phyloP scores from a whole-genome alignment of 2,329 filamentous ascomycete species.

The Dothiorella sarmentorum region DNA sequence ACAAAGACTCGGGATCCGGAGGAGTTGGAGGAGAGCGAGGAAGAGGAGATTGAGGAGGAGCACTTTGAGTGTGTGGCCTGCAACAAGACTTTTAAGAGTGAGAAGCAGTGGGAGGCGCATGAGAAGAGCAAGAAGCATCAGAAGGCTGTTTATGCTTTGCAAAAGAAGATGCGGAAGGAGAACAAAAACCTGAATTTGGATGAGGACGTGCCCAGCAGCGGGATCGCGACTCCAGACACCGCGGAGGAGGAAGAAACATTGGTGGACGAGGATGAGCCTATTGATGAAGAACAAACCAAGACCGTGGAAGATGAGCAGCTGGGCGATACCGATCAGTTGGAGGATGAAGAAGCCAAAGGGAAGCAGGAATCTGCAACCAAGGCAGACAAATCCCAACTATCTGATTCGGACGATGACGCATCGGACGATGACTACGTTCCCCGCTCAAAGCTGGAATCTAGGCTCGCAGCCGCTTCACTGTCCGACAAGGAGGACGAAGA shows the following conservation, averaged over 20 bases:
- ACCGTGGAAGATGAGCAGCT: conserved; percentile 20
- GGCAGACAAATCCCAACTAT: not conserved
- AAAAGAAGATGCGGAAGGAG: conserved; percentile 78
- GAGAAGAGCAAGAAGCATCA: conserved; percentile 96
- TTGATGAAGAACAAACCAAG: not conserved
- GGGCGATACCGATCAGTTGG: conserved; percentile 32
- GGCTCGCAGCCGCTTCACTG: conserved; percentile 26
- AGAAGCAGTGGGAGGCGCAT: conserved; percentile 86
- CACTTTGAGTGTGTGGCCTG: conserved; percentile 63
- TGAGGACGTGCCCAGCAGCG: conserved; percentile 33
- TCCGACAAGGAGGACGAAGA: not conserved
- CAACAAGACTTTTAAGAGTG: conserved; percentile 74
- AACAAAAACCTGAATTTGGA: conserved; percentile 57
- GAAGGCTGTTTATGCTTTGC: conserved; percentile 78
- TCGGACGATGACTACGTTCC: conserved; percentile 33
- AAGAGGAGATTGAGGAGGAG: conserved; percentile 49
- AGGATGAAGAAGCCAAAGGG: conserved; percentile 31
- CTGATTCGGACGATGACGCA: conserved; percentile 18
- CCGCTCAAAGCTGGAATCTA: conserved; percentile 35
- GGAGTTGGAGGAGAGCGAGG: conserved; percentile 51
- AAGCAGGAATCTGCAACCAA: not conserved
- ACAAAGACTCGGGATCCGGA: conserved; percentile 57
- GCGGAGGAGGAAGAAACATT: conserved; percentile 26
- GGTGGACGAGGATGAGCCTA: conserved; percentile 21
- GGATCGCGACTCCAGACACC: conserved; percentile 31